Conservation (phyloP, 257 asterid genomes). For the Fraxinus americana region DNA sequence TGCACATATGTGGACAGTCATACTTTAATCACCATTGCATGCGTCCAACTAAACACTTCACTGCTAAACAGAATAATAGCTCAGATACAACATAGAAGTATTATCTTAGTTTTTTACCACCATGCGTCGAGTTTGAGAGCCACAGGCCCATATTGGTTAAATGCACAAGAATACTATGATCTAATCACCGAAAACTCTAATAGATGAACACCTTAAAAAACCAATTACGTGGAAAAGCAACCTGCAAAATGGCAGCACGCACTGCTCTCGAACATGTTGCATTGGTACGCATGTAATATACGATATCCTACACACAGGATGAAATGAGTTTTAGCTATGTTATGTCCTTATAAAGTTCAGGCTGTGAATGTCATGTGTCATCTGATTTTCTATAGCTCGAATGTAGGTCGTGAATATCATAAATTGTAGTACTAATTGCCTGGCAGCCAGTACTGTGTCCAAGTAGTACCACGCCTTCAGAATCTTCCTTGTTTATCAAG, state of each 20-base stretch:
- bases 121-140: background rate
- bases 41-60: background rate
- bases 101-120: background rate
- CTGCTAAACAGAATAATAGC: background rate
- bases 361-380: background rate
- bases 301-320: constrained; percentile 68
- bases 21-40: background rate
- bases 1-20: background rate
- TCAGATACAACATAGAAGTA: background rate
- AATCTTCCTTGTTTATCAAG: constrained; percentile 89
- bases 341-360: background rate
- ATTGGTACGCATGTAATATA: constrained; percentile 80
- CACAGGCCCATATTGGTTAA: background rate
- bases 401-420: no score
- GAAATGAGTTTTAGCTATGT: constrained; percentile 18
- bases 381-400: background rate
- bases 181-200: background rate
- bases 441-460: constrained; percentile 99
- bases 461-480: constrained; percentile 92
- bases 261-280: constrained; percentile 98
- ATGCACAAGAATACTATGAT: background rate
- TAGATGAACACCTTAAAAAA: background rate
- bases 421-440: constrained; percentile 36
- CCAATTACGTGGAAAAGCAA: constrained; percentile 18
- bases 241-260: constrained; percentile 96